Conservation (phyloP, 116 monocot genomes). For the Zostera marina region DNA sequence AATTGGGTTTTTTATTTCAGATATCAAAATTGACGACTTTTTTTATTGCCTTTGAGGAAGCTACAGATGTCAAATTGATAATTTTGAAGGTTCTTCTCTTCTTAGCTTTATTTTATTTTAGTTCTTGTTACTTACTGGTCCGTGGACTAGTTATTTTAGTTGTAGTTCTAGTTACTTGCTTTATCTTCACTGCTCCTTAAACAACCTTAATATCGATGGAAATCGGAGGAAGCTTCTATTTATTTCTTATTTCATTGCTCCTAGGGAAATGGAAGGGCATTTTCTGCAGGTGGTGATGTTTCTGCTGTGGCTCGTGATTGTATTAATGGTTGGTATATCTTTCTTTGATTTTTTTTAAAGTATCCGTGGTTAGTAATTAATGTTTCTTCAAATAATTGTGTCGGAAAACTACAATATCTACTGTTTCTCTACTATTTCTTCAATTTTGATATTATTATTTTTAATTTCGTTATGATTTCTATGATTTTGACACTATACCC, state of each 20-base stretch:
- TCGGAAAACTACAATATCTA: too few relatives aligned
- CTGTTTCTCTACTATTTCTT: too few relatives aligned
- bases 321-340: constrained; percentile 45
- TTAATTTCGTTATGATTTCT: too few relatives aligned
- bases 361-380: too few relatives aligned
- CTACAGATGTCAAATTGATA: constrained; percentile 54
- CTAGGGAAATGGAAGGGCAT: constrained; percentile 93
- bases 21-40: constrained; percentile 37
- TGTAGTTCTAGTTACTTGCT: too few relatives aligned
- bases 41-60: constrained; percentile 44
- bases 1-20: constrained; percentile 17
- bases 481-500: neutral
- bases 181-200: too few relatives aligned
- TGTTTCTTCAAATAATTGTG: neutral
- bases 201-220: too few relatives aligned
- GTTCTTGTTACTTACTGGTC: neutral
- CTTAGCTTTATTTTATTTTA: neutral
- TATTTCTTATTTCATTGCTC: constrained; percentile 1
- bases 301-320: constrained; percentile 42
- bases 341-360: neutral
- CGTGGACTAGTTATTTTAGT: too few relatives aligned
- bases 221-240: neutral
- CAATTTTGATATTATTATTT: too few relatives aligned
- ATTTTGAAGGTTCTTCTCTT: constrained; percentile 63
- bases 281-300: constrained; percentile 99